Base-by-base conservation (phyloP, 495 filamentous ascomycete species). In the Penicillium desertorum region DNA sequence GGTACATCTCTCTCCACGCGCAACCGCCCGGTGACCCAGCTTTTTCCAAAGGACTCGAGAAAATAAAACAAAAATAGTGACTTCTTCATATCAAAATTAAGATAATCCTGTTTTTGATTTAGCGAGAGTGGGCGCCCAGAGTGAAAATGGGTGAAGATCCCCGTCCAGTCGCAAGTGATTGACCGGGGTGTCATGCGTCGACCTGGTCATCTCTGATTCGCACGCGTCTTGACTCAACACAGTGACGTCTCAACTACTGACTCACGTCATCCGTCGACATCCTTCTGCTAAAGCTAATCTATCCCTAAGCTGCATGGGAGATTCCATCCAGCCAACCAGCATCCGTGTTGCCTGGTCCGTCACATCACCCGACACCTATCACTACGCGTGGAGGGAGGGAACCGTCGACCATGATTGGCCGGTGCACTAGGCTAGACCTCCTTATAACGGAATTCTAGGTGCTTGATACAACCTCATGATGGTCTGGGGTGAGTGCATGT, bases 351-450 rank as follows among this genome's bases (percentile, higher is more conserved):
- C 54, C 45, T 29, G 47, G 23, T 25, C 36, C 11, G 2, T 10
- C 27, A 34, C 51, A 51, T 68, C 66, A 68, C 60, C 63, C 63
- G 63, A 68, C 63, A 61, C 58, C 62, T 63, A 68, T 68, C 60
- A 66, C 16, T 47, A 52, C 43, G 37, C 53, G 45, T 51, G 56
- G 56, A 66, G 50, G 45, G 59, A 65, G n/a, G 17, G 16, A 59
- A 27, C 46, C 55, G 9, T 20, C 25, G 5, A 25, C 16, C 25
- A 30, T 66, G 44, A 61, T 50, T 68, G 66, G 66, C 42, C 51
- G 30, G 22, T 41, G 54, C 14, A 29, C 45, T 48, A 27, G 29
- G 47, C 30, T 41, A 51, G 47, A 55, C 36, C 34, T 56, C 47
- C 42, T 34, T 52, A 29, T 7, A 39, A 37, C 10, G 4, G 58